Base-by-base conservation (phyloP, 176 grass and related monocot species). In the Triticum dicoccoides region DNA sequence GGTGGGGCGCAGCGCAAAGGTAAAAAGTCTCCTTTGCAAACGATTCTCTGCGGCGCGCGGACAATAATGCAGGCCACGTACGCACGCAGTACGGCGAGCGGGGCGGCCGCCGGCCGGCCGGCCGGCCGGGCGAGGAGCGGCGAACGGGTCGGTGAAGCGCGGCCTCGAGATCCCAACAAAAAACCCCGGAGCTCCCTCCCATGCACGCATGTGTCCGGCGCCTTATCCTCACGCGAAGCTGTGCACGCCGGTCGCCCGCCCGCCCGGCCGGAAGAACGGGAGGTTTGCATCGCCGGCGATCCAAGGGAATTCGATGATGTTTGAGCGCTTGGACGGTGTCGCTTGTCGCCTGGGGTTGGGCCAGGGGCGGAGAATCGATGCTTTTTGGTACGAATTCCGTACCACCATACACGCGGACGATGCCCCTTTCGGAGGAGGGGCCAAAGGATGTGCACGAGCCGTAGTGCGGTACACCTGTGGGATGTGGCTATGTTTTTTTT, bases 1-100 rank as follows among this genome's bases (percentile, higher is more conserved):
- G 71, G 27, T 4, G 41, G 61, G 27, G 18, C 47, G 17, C 0
- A 7, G 18, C 47, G 17, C 0, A 7, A 7, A 52, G 51, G 2
- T 35, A 59, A 37, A 39, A 86, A 82, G 38, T 25, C n/a, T 73
- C 10, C 39, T 84, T 34, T 30, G 5, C 8, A 29, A 82, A 44
- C 80, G 61, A 85, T 90, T 37, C 79, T 54, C 51, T 38, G 70
- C 5, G 39, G 42, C 39, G 6, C 14, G n/a, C 18, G 71, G 72
- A 34, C 79, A 73, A 83, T 87, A 83, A 90, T 74, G 73, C 73
- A 63, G 69, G 51, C 13, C 15, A 21, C 56, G 56, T 21, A 58
- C 41, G 39, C 5, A 34, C 47, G 47, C 29, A 30, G 29, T n/a
- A 59, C 56, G 56, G 56, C 12, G 56, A 21, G 21, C 18, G 51